phyloP scores from a whole-genome alignment of 2,329 filamentous ascomycete genomes.

The Nakataea oryzae region DNA sequence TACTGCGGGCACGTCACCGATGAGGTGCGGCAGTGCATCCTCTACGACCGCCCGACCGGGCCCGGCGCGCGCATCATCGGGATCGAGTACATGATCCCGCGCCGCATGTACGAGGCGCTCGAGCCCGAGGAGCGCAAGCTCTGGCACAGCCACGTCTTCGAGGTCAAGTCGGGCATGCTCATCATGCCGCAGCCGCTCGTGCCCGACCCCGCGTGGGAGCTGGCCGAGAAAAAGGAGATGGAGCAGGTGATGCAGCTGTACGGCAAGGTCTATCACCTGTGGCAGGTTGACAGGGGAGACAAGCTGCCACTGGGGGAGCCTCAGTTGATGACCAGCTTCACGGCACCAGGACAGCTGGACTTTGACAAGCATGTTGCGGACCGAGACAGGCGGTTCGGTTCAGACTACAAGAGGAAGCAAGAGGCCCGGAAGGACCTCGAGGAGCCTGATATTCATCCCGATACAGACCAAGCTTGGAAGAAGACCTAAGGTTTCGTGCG shows the following conservation, averaged over 20 bases:
- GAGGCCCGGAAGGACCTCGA: slow-evolving; percentile 30
- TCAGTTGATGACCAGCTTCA: slow-evolving; percentile 44
- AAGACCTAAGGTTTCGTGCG: neutral
- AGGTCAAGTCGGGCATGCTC: slow-evolving; percentile 72
- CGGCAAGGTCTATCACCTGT: slow-evolving; percentile 77
- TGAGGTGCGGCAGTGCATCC: slow-evolving; percentile 74
- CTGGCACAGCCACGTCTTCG: slow-evolving; percentile 70
- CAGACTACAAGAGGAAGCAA: slow-evolving; percentile 32
- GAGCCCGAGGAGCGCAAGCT: slow-evolving; percentile 57
- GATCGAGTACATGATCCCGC: slow-evolving; percentile 79
- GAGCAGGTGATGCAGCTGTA: slow-evolving; percentile 63
- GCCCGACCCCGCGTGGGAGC: slow-evolving; percentile 57
- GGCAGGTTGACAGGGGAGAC: slow-evolving; percentile 73
- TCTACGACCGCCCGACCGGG: slow-evolving; percentile 60
- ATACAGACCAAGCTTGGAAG: slow-evolving; percentile 10
- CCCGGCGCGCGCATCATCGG: slow-evolving; percentile 66
- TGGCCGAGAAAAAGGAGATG: slow-evolving; percentile 73
- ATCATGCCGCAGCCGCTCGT: slow-evolving; percentile 58
- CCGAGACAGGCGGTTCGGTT: slow-evolving; percentile 34
- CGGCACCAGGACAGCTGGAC: slow-evolving; percentile 35
- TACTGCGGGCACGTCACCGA: slow-evolving; percentile 72
- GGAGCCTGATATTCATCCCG: slow-evolving; percentile 29
- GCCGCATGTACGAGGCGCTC: slow-evolving; percentile 55
- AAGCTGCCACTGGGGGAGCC: slow-evolving; percentile 39
- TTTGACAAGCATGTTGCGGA: slow-evolving; percentile 31